These are phyloP conservation scores for Microdochium nivale DNA, from an alignment of 2,329 filamentous ascomycete species.

Conservation along the genomic window DNA sequence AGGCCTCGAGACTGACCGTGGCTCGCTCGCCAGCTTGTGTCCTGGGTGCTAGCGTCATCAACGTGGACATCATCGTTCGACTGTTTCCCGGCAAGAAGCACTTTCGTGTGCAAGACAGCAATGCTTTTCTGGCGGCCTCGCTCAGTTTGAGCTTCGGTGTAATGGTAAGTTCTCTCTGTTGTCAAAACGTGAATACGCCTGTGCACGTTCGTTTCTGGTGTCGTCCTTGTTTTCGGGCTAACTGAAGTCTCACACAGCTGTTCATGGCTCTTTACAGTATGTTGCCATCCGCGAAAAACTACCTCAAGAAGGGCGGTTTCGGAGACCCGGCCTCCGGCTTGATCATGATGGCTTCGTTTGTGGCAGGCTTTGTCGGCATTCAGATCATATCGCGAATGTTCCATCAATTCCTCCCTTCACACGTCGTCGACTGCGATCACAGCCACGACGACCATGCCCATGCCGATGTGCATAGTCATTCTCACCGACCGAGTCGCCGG, in stretches of 20 bases:
- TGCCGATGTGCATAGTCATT: conserved; percentile 17
- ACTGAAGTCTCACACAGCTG: conserved; percentile 43
- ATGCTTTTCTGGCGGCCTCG: conserved; percentile 77
- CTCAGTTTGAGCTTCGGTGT: conserved; percentile 91
- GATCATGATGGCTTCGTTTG: conserved; percentile 60
- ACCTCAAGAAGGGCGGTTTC: conserved; percentile 63
- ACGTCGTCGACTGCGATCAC: conserved; percentile 75
- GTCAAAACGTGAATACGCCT: background rate
- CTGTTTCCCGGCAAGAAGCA: conserved; percentile 62
- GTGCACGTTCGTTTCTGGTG: background rate
- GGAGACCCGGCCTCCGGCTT: conserved; percentile 59
- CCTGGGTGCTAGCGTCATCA: conserved; percentile 76
- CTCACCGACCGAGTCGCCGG: conserved; percentile 12
- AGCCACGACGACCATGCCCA: conserved; percentile 49
- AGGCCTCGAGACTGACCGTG: conserved; percentile 3
- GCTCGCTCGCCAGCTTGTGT: conserved; percentile 42
- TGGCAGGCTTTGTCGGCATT: conserved; percentile 66
- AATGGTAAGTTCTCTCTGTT: conserved; percentile 57
- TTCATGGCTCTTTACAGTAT: conserved; percentile 91
- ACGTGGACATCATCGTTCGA: conserved; percentile 70
- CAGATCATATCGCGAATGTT: conserved; percentile 64
- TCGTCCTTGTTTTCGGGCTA: background rate
- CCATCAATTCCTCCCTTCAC: conserved; percentile 67
- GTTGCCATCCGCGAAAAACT: conserved; percentile 76
- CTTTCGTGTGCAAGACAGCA: conserved; percentile 86